Base-by-base conservation (phyloP, 257 asterid genomes). In the Penstemon barbatus region DNA sequence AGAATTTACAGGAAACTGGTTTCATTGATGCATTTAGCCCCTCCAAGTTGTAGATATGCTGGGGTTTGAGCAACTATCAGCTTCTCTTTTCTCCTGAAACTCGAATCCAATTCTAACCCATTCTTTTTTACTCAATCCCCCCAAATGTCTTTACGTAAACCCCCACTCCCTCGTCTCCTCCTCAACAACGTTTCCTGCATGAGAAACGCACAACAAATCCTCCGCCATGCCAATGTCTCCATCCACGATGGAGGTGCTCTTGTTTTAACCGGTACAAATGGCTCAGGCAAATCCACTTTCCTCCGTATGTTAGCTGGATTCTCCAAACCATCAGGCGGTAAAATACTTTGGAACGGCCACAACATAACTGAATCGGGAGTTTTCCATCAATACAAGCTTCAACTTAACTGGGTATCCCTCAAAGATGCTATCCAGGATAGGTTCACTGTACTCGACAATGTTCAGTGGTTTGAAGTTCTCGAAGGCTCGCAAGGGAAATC, bases 191-290 rank as follows among this genome's bases (percentile, higher is more conserved):
- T 89, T 13, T 78, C 96, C 8, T 91, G 97, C 85, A 89, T 91
- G 96, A 84, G 97, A 84, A 91, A 89, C 7, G 96, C 88, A 7
- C 97, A 91, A 59, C 95, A 89, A 78, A 91, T 91, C 72, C 85
- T 89, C 55, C 96, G 95, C n/a, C 83, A 89, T 55, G 85, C 87
- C 66, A 91, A 91, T 49, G 93, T 70, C 58, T 76, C 96, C 66
- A 41, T 91, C 72, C 91, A 89, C 44, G 95, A 91, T 11, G 96
- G 96, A 15, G 81, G 86, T 11, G 93, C 95, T 57, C 91, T 91
- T 49, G 76, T 81, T 39, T 83, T 91, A 65, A 72, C 89, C 4
- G 98, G 98, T 60, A 80, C 94, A 48, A 91, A 89, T 6, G 96
- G 98, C 48, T 91, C 96, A 0, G 95, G 98, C 55, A 91, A 91